A percentile compares a stretch with the other conserved stretches of the same genome.
Conservation (phyloP, 2,329 filamentous ascomycete species). For the Exophiala calicioides region DNA sequence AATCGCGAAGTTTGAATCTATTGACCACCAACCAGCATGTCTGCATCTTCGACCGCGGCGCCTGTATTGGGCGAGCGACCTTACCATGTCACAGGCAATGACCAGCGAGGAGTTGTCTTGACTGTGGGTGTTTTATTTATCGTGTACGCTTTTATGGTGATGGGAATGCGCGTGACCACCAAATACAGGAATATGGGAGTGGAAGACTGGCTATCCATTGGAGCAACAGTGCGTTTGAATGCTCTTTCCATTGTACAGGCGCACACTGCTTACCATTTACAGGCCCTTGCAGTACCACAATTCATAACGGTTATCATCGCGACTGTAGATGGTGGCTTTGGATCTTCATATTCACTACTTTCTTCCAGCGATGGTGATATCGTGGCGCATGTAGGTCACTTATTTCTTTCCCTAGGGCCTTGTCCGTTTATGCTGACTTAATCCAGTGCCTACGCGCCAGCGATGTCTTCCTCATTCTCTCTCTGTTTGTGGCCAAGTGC, state of each 20-base stretch:
- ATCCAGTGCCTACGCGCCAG: slow-evolving; percentile 15
- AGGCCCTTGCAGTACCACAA: slow-evolving; percentile 17
- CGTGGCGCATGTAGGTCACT: slow-evolving; percentile 8
- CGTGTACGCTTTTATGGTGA: slow-evolving; percentile 18
- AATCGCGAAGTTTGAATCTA: no score
- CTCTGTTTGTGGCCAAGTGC: slow-evolving; percentile 19
- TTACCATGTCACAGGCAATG: slow-evolving; percentile 12
- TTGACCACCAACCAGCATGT: slow-evolving; percentile 5
- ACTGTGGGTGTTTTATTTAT: slow-evolving; percentile 18
- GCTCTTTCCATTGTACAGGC: not conserved
- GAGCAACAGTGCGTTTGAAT: slow-evolving; percentile 13
- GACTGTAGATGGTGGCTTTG: slow-evolving; percentile 15
- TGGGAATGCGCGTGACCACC: slow-evolving; percentile 20
- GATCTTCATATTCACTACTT: slow-evolving; percentile 14
- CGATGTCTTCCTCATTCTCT: slow-evolving; percentile 21
- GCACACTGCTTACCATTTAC: slow-evolving; percentile 3
- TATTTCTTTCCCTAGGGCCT: no score
- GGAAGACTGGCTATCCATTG: slow-evolving; percentile 23
- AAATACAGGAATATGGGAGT: slow-evolving; percentile 19
- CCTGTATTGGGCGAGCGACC: slow-evolving; percentile 16
- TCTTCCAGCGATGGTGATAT: slow-evolving; percentile 7
- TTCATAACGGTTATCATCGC: slow-evolving; percentile 16
- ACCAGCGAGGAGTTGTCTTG: slow-evolving; percentile 22
- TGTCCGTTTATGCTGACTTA: slow-evolving; percentile 3
- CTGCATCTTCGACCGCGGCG: not conserved